Conservation (phyloP, 2,329 filamentous ascomycete species). For the Myriangium duriaei region DNA sequence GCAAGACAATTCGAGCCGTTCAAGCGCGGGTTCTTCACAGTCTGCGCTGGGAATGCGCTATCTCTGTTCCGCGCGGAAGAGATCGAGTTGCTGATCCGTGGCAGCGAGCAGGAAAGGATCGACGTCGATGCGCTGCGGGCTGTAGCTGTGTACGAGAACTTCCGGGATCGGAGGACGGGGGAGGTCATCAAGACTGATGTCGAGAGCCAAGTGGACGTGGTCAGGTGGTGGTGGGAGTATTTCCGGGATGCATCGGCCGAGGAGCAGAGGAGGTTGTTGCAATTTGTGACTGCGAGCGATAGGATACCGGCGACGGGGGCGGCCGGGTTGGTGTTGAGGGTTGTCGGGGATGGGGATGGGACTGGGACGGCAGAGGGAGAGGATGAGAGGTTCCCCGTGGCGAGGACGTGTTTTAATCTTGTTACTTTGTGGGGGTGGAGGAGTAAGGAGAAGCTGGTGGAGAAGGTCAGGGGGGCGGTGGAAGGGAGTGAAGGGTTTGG, state of each 20-base stretch:
- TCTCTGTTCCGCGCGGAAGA: conserved; percentile 82
- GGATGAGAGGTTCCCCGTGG: conserved; percentile 62
- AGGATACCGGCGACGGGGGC: conserved; percentile 81
- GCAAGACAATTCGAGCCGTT: conserved; percentile 82
- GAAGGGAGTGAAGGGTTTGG: conserved; percentile 85
- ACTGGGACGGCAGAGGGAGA: conserved; percentile 38
- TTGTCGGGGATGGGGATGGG: conserved; percentile 60
- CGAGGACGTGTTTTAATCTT: conserved; percentile 84
- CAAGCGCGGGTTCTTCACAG: conserved; percentile 84
- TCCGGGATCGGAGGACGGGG: conserved; percentile 50
- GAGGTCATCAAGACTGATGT: conserved; percentile 44
- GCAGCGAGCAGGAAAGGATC: conserved; percentile 63
- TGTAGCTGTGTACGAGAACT: conserved; percentile 73
- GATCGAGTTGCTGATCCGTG: conserved; percentile 75
- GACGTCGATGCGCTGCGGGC: conserved; percentile 64
- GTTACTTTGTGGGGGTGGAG: conserved; percentile 63
- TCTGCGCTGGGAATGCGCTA: conserved; percentile 78
- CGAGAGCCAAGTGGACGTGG: conserved; percentile 49
- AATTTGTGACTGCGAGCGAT: conserved; percentile 84
- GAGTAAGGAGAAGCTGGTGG: conserved; percentile 53
- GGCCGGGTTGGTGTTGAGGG: conserved; percentile 62
- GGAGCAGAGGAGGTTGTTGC: conserved; percentile 65
- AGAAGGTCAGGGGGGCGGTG: conserved; percentile 73
- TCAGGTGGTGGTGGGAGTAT: conserved; percentile 81
- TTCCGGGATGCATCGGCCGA: conserved; percentile 53